Evolutionary conservation across 805 yeast genomes (phyloP).

Genomic region (Teunomyces cretensis): DNA sequence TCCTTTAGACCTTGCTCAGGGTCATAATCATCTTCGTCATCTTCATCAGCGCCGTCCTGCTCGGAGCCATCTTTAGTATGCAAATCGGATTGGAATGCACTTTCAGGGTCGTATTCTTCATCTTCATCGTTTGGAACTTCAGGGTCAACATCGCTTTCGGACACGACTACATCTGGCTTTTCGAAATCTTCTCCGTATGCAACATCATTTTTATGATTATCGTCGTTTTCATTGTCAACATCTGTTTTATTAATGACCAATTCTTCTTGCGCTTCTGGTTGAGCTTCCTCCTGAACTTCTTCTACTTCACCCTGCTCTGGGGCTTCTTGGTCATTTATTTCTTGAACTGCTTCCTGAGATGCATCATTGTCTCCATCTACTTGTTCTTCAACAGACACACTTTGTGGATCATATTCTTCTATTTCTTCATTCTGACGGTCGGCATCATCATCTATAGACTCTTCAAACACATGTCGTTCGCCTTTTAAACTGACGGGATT

Average conservation of each 20-base stretch:
- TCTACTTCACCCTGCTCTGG: neutral
- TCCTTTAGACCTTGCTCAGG: constrained; percentile 7
- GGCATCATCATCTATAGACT: neutral
- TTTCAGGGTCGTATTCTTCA: constrained; percentile 31
- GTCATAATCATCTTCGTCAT: constrained; percentile 13
- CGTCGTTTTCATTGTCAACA: constrained; percentile 8
- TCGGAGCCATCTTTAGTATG: constrained; percentile 1
- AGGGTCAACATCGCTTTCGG: neutral
- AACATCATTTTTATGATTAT: constrained; percentile 12
- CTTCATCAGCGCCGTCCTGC: constrained; percentile 2
- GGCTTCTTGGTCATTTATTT: constrained; percentile 3
- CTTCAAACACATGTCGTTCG: neutral
- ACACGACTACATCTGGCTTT: constrained; percentile 5
- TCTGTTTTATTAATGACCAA: too few relatives aligned
- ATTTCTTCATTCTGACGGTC: neutral
- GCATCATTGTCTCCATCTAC: neutral
- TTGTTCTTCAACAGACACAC: neutral
- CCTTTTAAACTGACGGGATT: constrained; percentile 2
- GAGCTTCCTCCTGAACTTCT: too few relatives aligned
- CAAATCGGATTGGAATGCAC: constrained; percentile 6
- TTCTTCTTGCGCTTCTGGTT: neutral
- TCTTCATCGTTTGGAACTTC: constrained; percentile 13
- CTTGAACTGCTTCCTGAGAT: neutral
- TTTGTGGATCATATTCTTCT: neutral
- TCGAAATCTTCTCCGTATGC: neutral